phyloP scores from a whole-genome alignment of 2,329 filamentous ascomycete species.

The Trichoderma harzianum region DNA sequence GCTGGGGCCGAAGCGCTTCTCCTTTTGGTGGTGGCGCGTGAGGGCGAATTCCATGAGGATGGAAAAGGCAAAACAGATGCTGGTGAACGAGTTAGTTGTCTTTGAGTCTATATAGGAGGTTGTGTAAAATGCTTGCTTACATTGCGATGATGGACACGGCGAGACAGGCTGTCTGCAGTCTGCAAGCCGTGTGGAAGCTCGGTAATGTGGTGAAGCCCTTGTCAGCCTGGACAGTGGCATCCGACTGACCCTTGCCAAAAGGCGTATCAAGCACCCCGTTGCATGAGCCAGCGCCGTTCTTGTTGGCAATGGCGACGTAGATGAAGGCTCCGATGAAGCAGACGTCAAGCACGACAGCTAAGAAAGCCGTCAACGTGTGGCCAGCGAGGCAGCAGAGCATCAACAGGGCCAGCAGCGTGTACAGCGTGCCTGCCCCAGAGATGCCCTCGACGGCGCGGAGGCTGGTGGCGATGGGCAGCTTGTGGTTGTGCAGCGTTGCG shows the following conservation, averaged over 20 bases:
- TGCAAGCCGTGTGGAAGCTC: conserved; percentile 57
- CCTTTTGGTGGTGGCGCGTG: conserved; percentile 67
- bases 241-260: conserved; percentile 62
- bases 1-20: conserved; percentile 64
- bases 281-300: conserved; percentile 66
- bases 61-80: conserved; percentile 72
- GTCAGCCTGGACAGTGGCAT: conserved; percentile 44
- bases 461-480: conserved; percentile 59
- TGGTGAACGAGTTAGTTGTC: conserved; percentile 30
- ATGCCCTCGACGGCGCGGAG: conserved; percentile 75
- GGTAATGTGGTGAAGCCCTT: conserved; percentile 49
- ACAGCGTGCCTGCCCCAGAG: conserved; percentile 69
- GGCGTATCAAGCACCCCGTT: conserved; percentile 57
- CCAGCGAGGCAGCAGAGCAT: conserved; percentile 79
- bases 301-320: conserved; percentile 74
- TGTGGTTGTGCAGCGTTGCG: conserved; percentile 63
- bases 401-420: conserved; percentile 68
- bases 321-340: conserved; percentile 74
- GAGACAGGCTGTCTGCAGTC: conserved; percentile 71
- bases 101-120: neutral
- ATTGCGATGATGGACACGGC: conserved; percentile 75
- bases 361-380: conserved; percentile 64
- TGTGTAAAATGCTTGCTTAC: conserved; percentile 42
- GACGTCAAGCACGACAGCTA: conserved; percentile 74
- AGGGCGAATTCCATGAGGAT: conserved; percentile 66